Evolutionary conservation across 225 moss, liverwort and hornwort genomes (phyloP).

Genomic region (Marchantia paleacea): DNA sequence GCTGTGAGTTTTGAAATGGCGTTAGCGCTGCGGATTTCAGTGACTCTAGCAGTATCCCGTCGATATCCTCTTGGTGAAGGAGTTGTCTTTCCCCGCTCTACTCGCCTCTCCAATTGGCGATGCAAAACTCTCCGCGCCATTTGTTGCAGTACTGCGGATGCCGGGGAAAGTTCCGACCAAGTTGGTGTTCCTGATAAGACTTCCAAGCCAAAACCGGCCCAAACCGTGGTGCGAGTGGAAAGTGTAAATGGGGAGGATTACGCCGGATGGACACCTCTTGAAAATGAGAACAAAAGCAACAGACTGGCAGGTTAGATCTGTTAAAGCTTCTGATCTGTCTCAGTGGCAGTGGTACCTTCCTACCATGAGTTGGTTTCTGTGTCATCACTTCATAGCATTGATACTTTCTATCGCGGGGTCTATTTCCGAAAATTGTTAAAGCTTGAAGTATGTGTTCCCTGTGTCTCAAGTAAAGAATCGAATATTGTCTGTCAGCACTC

Average conservation of each 20-base stretch:
- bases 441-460: not conserved
- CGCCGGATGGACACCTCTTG: constrained; percentile 42
- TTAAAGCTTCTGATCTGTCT: not conserved
- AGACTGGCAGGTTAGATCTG: constrained; percentile 52
- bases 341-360: not conserved
- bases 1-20: constrained; percentile 28
- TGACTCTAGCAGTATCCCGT: constrained; percentile 15
- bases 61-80: constrained; percentile 6
- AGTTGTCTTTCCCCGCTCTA: constrained; percentile 19
- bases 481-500: not conserved
- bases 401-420: no score
- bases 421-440: not conserved
- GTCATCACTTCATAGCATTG: no score
- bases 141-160: constrained; percentile 47
- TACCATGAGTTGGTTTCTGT: not conserved
- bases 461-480: not conserved
- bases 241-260: constrained; percentile 43
- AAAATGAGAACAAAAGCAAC: constrained; percentile 39
- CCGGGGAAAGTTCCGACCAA: constrained; percentile 28
- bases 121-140: constrained; percentile 25
- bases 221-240: constrained; percentile 18
- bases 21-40: constrained; percentile 35
- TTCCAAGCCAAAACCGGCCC: constrained; percentile 23
- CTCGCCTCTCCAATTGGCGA: constrained; percentile 24
- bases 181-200: constrained; percentile 24